Conservation (phyloP, 1,284 basidiomycete species). For the Coniferiporia weirii region DNA sequence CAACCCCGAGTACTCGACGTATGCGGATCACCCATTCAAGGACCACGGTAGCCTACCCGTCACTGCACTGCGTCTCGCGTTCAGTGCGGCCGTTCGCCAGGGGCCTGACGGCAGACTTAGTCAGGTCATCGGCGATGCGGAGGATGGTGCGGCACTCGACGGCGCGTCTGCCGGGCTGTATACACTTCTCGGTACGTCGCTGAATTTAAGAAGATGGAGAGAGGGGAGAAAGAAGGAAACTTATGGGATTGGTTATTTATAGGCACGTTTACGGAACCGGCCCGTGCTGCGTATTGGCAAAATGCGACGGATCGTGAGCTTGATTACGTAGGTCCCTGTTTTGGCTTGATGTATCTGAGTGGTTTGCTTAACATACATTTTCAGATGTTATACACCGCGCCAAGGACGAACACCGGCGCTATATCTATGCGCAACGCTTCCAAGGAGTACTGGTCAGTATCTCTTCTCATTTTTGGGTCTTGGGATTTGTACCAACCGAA, state of each 20-base stretch:
- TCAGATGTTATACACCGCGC: slow-evolving; percentile 37
- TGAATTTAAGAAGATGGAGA: neutral
- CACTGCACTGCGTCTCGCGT: slow-evolving; percentile 24
- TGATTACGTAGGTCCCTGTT: slow-evolving; percentile 22
- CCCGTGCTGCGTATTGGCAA: slow-evolving; percentile 22
- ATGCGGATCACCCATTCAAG: slow-evolving; percentile 22
- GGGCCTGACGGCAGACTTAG: slow-evolving; percentile 27
- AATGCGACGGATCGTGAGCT: slow-evolving; percentile 23
- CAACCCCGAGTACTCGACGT: slow-evolving; percentile 28
- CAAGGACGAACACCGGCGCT: slow-evolving; percentile 43
- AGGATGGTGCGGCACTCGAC: slow-evolving; percentile 29
- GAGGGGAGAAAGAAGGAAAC: too few relatives aligned
- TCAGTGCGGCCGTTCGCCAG: slow-evolving; percentile 28
- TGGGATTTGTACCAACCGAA: neutral
- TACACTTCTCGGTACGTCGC: slow-evolving; percentile 24
- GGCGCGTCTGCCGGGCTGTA: slow-evolving; percentile 27
- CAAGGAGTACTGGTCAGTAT: slow-evolving; percentile 40
- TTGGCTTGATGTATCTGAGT: neutral
- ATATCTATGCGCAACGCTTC: slow-evolving; percentile 44
- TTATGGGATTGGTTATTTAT: neutral
- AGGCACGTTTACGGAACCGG: slow-evolving; percentile 25
- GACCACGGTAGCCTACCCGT: slow-evolving; percentile 21
- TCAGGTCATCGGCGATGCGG: slow-evolving; percentile 27
- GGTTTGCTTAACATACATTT: neutral
- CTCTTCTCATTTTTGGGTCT: neutral